These are phyloP conservation scores for Dunaliella primolecta DNA, from an alignment of 139 green algal species.

Conservation along the genomic window DNA sequence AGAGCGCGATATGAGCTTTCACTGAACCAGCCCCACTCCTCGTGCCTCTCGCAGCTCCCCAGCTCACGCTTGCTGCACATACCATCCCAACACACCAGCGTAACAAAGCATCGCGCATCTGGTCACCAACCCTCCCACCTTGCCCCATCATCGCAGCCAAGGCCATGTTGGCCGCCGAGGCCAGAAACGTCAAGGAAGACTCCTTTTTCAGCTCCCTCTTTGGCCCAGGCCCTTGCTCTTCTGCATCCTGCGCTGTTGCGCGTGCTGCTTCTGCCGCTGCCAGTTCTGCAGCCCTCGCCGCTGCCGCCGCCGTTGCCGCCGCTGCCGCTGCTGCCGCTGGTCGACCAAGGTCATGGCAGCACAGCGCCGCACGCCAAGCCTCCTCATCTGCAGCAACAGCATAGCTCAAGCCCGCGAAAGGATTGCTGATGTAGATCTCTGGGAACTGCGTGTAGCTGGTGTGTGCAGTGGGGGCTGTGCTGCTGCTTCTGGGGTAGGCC, in stretches of 20 bases:
- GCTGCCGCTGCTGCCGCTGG: not conserved
- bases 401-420: constrained; percentile 9
- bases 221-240: too few species aligned
- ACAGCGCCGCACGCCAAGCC: constrained; percentile 19
- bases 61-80: too few species aligned
- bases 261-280: not conserved
- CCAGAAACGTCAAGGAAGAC: not conserved
- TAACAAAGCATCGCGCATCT: too few species aligned
- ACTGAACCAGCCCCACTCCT: too few species aligned
- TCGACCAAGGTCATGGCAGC: constrained; percentile 1
- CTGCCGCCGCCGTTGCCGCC: not conserved
- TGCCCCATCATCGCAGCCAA: not conserved
- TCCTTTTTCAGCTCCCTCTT: not conserved
- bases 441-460: not conserved
- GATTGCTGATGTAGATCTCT: not conserved
- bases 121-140: too few species aligned
- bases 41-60: too few species aligned
- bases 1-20: too few species aligned
- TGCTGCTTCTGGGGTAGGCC: not conserved
- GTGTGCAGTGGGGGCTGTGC: not conserved
- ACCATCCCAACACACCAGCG: too few species aligned
- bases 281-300: constrained; percentile 6
- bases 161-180: not conserved
- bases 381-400: constrained; percentile 20
- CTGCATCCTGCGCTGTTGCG: not conserved